phyloP scores from a whole-genome alignment of 2,329 filamentous ascomycete species.

The Malbranchea zuffiana region DNA sequence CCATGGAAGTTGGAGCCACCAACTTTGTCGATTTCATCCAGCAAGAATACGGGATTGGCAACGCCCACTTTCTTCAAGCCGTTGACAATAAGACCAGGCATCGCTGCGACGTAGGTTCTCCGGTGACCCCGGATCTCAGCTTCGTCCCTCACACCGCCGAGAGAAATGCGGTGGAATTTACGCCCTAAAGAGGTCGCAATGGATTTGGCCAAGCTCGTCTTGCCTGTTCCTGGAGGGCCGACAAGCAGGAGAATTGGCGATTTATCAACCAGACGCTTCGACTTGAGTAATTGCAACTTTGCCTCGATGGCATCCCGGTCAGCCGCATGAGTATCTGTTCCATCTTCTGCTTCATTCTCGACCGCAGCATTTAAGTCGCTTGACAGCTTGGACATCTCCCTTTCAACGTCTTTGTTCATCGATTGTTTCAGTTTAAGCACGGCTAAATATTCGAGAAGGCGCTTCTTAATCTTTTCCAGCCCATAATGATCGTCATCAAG shows the following conservation, averaged over 20 bases:
- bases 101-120: conserved; percentile 94
- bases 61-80: conserved; percentile 92
- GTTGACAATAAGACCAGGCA: conserved; percentile 91
- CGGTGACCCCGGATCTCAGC: conserved; percentile 93
- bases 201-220: conserved; percentile 89
- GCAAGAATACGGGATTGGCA: conserved; percentile 84
- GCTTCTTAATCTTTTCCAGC: conserved; percentile 92
- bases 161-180: conserved; percentile 93
- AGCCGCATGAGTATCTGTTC: conserved; percentile 38
- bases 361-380: conserved; percentile 34
- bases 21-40: conserved; percentile 98
- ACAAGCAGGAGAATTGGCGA: conserved; percentile 90
- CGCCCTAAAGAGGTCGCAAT: conserved; percentile 83
- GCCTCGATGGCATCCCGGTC: conserved; percentile 41
- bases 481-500: conserved; percentile 95
- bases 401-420: conserved; percentile 71
- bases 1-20: conserved; percentile 85
- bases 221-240: conserved; percentile 87
- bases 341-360: conserved; percentile 49
- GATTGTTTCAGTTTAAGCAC: conserved; percentile 93
- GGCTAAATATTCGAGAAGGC: conserved; percentile 85
- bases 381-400: conserved; percentile 53
- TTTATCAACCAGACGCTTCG: conserved; percentile 81
- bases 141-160: conserved; percentile 90
- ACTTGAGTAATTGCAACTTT: conserved; percentile 64